Conservation (phyloP, 306 rosid species). For the Canavalia gladiata region DNA sequence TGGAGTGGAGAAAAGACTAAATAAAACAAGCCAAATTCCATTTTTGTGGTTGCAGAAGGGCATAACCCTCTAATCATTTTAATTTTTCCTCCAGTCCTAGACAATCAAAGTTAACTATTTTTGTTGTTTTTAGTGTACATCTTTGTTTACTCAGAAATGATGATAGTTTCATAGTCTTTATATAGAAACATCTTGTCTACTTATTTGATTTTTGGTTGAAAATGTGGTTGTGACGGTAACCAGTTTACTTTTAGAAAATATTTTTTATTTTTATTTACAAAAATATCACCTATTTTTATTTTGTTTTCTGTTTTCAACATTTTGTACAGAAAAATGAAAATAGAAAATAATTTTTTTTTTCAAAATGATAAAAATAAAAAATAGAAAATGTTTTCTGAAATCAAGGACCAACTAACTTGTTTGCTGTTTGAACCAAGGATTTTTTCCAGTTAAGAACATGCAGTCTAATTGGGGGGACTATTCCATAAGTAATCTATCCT, state of each 20-base stretch:
- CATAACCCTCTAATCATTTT: conserved; percentile 21
- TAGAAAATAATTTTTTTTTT: no score
- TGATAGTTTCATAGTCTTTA: background rate
- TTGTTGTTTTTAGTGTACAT: conserved; percentile 32
- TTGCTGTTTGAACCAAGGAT: background rate
- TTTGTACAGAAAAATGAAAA: no score
- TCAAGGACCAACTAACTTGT: background rate
- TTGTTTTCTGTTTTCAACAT: no score
- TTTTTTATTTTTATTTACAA: no score
- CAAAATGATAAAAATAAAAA: no score
- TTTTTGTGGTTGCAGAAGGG: conserved; percentile 52
- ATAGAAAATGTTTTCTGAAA: no score
- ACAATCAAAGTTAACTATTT: background rate
- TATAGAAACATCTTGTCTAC: background rate
- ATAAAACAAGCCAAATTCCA: conserved; percentile 29
- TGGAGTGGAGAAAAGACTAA: conserved; percentile 19
- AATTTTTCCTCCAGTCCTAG: conserved; percentile 29
- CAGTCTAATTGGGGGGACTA: no score
- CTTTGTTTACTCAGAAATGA: conserved; percentile 23
- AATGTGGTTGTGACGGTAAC: background rate
- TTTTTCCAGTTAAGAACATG: no score
- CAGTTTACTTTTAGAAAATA: background rate
- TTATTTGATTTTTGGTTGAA: background rate
- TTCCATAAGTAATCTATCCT: background rate
- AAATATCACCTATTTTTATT: no score